Evolutionary conservation across 1,284 basidiomycete species (phyloP).

Genomic region (Afroboletus lepidellus): DNA sequence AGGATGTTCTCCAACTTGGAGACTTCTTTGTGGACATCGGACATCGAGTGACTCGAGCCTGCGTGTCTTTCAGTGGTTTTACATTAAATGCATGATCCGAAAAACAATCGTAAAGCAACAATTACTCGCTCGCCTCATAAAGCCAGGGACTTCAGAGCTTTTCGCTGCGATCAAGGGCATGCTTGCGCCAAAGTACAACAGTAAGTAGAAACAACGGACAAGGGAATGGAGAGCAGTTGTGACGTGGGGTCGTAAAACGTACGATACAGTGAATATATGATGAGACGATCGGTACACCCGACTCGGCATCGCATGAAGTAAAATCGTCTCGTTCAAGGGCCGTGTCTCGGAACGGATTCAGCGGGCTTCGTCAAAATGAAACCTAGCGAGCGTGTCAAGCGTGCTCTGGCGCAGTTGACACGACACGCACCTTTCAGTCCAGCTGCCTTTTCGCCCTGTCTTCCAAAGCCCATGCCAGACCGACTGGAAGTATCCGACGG

Average conservation of each 20-base stretch:
- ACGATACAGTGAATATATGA: constrained; percentile 1
- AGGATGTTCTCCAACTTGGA: no score
- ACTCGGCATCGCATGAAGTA: neutral
- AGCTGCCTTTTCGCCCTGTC: constrained; percentile 71
- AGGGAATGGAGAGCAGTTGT: constrained; percentile 13
- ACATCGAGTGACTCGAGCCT: no score
- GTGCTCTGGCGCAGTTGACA: neutral
- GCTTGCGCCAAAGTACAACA: neutral
- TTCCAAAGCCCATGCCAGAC: constrained; percentile 72
- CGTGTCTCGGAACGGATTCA: constrained; percentile 49
- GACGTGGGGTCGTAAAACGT: constrained; percentile 5
- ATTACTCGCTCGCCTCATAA: neutral
- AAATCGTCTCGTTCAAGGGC: constrained; percentile 5
- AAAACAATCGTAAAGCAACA: no score
- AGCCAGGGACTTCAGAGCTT: no score
- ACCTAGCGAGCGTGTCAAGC: constrained; percentile 22
- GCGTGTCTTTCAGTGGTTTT: no score
- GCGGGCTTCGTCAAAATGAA: constrained; percentile 53
- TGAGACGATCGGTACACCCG: constrained; percentile 3
- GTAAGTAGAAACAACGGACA: constrained; percentile 7
- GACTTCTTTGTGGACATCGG: no score
- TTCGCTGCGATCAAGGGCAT: neutral
- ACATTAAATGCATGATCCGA: no score
- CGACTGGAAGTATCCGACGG: constrained; percentile 28
- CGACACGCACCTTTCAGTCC: constrained; percentile 47